Evolutionary conservation across 768 basidiomycete genomes (phyloP), one percentile per base, ranked within the genome.

Genomic region (Leccinellum albellum): DNA sequence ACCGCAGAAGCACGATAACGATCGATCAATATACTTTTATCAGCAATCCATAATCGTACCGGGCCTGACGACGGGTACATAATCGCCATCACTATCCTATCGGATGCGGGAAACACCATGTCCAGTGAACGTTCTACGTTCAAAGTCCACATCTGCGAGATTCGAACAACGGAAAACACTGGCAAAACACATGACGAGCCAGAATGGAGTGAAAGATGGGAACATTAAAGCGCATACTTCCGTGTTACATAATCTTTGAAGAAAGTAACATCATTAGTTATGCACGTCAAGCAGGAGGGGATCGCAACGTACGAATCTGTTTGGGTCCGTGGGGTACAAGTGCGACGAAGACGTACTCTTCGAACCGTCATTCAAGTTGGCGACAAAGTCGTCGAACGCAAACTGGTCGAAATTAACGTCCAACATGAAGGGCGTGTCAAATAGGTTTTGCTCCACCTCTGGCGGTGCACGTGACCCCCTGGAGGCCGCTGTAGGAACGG

Each of bases 291-390:
- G 28, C 23, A 6, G 8, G 3, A 52, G 7, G 33, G 10, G 3
- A 47, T 42, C 8, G 54, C 33, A 28, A 73, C 74, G 67, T 62
- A 70, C 75, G 65, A 72, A 77, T 55, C 69, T 68, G 50, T 68
- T 71, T 6, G 73, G 56, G 23, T 73, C 72, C 17, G 61, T 50
- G 7, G 73, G 61, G 53, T 66, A 72, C 58, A 69, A 72, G 23
- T 68, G 55, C 3, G 73, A 63, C 7, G 73, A 63, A 2, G 68
- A 55, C 23, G 73, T 64, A 2, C 65, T 61, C 45, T 66, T 51
- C 5, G 42, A 23, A 24, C 46, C 12, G 17, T 26, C 59, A 17
- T 71, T 63, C 53, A 62, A 53, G n/a, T 50, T 65, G 20, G 50
- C 49, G n/a, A 61, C 47, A 24, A 65, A 58, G 24, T 70, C 71